phyloP scores from a whole-genome alignment of 169 alveolate species.

The Plasmodium adleri region DNA sequence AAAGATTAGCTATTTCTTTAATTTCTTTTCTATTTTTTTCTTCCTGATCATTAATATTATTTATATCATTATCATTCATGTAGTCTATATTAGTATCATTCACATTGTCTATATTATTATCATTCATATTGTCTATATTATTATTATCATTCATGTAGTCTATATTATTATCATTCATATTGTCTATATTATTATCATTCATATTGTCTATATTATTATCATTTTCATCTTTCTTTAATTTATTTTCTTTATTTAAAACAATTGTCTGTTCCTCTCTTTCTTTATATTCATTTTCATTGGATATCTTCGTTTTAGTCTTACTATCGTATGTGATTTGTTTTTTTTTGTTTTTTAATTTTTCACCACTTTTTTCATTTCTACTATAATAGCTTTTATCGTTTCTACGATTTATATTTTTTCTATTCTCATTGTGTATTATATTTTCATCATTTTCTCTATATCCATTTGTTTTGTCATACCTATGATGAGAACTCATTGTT shows the following conservation, averaged over 20 bases:
- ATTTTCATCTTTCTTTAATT: too few relatives aligned
- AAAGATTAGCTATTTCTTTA: slow-evolving; percentile 70
- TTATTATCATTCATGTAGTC: not conserved
- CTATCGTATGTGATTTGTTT: not conserved
- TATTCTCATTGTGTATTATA: slow-evolving; percentile 17
- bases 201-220: too few relatives aligned
- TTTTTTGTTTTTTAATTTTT: slow-evolving; percentile 19
- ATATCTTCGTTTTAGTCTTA: too few relatives aligned
- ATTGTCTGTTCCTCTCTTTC: too few relatives aligned
- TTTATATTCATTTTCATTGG: too few relatives aligned
- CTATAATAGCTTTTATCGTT: slow-evolving; percentile 10
- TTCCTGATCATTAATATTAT: not conserved
- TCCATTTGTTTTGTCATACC: not conserved
- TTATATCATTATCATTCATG: not conserved
- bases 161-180: slow-evolving; percentile 1
- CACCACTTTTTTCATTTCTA: slow-evolving; percentile 29
- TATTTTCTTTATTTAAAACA: too few relatives aligned
- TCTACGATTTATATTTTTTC: slow-evolving; percentile 63
- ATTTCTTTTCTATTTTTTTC: slow-evolving; percentile 52
- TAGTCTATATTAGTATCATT: not conserved
- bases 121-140: slow-evolving; percentile 4
- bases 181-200: slow-evolving; percentile 3
- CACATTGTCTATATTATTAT: not conserved
- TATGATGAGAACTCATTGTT: slow-evolving; percentile 27
- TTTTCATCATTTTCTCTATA: slow-evolving; percentile 61